Base-by-base conservation (phyloP, 2,329 filamentous ascomycete species). In the Daldinia sp. region DNA sequence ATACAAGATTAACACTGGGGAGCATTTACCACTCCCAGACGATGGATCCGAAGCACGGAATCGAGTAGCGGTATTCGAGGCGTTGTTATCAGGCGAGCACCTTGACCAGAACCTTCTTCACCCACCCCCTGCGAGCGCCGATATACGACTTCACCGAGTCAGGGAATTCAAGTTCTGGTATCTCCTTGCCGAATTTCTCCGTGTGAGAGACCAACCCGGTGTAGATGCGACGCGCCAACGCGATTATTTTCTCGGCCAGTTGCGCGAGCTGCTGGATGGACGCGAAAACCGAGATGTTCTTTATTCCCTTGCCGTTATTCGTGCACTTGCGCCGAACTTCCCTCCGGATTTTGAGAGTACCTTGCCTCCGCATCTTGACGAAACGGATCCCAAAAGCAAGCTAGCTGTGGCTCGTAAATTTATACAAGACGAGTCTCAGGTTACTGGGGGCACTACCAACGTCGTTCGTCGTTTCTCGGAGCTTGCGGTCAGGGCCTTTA, bases 221-320 rank as follows among this genome's bases (percentile, higher is more conserved):
- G 79, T 84, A 4, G 73, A 77, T 61, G 76, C 72, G 60, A 79
- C 78, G 60, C 86, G 83, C 69, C 81, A 84, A 55, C 85, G 92
- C 32, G 89, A 93, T 54, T 84, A 87, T 23, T 85, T 87, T 1
- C 80, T 97, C 27, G 77, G 77, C 3, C 83, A 83, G 52, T 86
- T 93, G 76, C 88, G 92, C 29, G 84, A 84, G 58, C 82, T 94
- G 19, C 83, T 97, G 10, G 90, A 93, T 69, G 90, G 90, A 48
- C 86, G 90, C 21, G 94, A 97, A 78, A 95, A 94, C 72, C 88
- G 94, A 54, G 93, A 97, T 74, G 90, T 97, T 15, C 86, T 97
- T 58, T 97, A 97, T 77, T 95, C 92, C 0, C 90, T 97, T 68
- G 92, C 91, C 7, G 87, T 96, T 57, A 88, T 91, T 13, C 88